Evolutionary conservation across 106 monocot species (phyloP).

Genomic region (Triglochin maritima): DNA sequence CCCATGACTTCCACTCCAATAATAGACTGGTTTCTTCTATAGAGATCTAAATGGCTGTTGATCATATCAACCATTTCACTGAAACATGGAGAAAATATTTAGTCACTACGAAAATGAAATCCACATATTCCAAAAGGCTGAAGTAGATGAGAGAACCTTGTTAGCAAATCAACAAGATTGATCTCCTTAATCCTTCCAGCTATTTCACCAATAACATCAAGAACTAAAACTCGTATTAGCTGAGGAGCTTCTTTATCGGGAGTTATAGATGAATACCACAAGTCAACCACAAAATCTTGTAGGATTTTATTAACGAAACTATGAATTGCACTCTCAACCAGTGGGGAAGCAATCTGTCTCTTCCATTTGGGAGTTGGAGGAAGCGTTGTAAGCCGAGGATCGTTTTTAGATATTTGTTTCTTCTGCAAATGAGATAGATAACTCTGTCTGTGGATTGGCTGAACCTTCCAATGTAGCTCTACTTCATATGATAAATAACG

Average conservation of each 20-base stretch:
- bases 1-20: slow-evolving; percentile 83
- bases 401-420: slow-evolving; percentile 54
- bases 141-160: slow-evolving; percentile 72
- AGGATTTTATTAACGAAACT: slow-evolving; percentile 76
- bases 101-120: slow-evolving; percentile 4
- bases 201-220: slow-evolving; percentile 86
- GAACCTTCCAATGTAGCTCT: slow-evolving; percentile 67
- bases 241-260: slow-evolving; percentile 93
- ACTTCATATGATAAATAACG: slow-evolving; percentile 76
- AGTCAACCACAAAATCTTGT: slow-evolving; percentile 79
- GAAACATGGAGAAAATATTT: slow-evolving; percentile 19
- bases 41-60: slow-evolving; percentile 78
- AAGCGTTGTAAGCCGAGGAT: slow-evolving; percentile 42
- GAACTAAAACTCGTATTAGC: slow-evolving; percentile 58
- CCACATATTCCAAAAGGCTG: slow-evolving; percentile 2
- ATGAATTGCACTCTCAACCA: slow-evolving; percentile 62
- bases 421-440: slow-evolving; percentile 62
- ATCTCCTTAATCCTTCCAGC: slow-evolving; percentile 74
- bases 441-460: slow-evolving; percentile 28
- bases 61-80: slow-evolving; percentile 89
- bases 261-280: slow-evolving; percentile 91
- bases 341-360: slow-evolving; percentile 75
- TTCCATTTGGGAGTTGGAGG: slow-evolving; percentile 45
- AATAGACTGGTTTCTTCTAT: slow-evolving; percentile 60
- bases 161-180: slow-evolving; percentile 91